Base-by-base conservation (phyloP, 805 yeast genomes). In the Yarrowia yakushimensis region DNA sequence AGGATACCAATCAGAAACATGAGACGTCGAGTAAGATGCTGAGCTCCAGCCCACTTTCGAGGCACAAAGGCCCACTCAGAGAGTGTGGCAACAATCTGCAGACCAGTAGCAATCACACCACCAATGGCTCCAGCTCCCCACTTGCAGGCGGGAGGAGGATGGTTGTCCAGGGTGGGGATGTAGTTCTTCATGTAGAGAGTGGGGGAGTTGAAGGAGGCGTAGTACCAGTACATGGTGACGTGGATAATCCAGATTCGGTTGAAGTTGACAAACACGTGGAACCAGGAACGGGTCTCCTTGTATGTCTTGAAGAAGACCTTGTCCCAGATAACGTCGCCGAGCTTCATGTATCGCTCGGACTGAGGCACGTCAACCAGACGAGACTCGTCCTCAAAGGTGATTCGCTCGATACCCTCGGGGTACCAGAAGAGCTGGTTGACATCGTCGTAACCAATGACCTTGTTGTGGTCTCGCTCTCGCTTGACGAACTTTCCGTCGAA, bases 341-440 rank as follows among this genome's bases (percentile, higher is more conserved):
- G 81, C 75, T 88, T 85, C 71, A 85, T 81, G 74, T 85, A 96
- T 76, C 99, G 88, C 77, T 94, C 97, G 70, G 85, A 90, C 64
- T 85, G 83, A 36, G 97, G 96, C 70, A 92, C 78, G 70, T 94
- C 98, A 60, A 92, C 89, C 69, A 94, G 80, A 74, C 97, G 86
- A 18, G 96, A 81, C 68, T 97, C 97, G 73, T 94, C 98, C 73
- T 88, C 94, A 70, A 93, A 83, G 57, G 87, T 83, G 70, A 94
- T 92, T 77, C 94, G 87, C 65, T 96, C 86, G 67, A 94, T 88
- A 82, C 99, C 99, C 78, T 96, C 98, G 52, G 98, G 97, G 78
- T 96, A 94, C 99, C 99, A 94, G 79, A 96, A 94, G 70, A 94
- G 82, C 81, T 94, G 99, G 77, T 94, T 94, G 65, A 94, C 96